Evolutionary conservation across 2,329 filamentous ascomycete species (phyloP).

Genomic region (Ceratocystis destructans): DNA sequence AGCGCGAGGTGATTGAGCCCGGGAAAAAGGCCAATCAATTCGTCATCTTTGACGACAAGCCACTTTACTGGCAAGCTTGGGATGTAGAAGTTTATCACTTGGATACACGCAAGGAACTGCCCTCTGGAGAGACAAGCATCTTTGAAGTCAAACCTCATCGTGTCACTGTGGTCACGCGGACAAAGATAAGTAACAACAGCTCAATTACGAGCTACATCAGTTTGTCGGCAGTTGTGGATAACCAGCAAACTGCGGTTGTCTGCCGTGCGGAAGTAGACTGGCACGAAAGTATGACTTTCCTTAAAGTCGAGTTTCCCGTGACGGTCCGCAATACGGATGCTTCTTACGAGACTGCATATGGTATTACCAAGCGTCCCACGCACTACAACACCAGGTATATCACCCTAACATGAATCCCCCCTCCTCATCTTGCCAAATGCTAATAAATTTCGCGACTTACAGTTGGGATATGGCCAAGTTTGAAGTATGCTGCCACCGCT

Average conservation of each 20-base stretch:
- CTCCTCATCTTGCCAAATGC: neutral
- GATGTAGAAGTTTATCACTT: slow-evolving; percentile 96
- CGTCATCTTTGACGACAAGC: slow-evolving; percentile 94
- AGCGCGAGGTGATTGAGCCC: slow-evolving; percentile 63
- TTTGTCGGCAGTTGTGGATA: slow-evolving; percentile 52
- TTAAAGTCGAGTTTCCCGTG: slow-evolving; percentile 97
- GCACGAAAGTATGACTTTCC: slow-evolving; percentile 93
- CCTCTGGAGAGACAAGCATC: slow-evolving; percentile 54
- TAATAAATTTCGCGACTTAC: neutral
- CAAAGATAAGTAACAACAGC: slow-evolving; percentile 74
- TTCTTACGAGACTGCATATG: slow-evolving; percentile 89
- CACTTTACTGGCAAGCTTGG: slow-evolving; percentile 94
- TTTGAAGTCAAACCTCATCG: slow-evolving; percentile 57
- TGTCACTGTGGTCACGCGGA: slow-evolving; percentile 71
- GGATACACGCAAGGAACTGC: slow-evolving; percentile 66
- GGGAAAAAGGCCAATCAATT: slow-evolving; percentile 74
- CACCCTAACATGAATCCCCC: neutral
- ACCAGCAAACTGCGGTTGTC: slow-evolving; percentile 26
- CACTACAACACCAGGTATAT: slow-evolving; percentile 80
- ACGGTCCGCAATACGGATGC: slow-evolving; percentile 83
- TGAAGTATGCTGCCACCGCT: slow-evolving; percentile 91
- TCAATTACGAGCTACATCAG: slow-evolving; percentile 78
- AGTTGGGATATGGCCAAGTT: slow-evolving; percentile 97
- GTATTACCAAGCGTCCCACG: slow-evolving; percentile 74
- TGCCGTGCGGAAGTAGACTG: slow-evolving; percentile 83